Evolutionary conservation across 371 early-diverging fungal genomes (phyloP).

Genomic region (Cladochytrium tenue): DNA sequence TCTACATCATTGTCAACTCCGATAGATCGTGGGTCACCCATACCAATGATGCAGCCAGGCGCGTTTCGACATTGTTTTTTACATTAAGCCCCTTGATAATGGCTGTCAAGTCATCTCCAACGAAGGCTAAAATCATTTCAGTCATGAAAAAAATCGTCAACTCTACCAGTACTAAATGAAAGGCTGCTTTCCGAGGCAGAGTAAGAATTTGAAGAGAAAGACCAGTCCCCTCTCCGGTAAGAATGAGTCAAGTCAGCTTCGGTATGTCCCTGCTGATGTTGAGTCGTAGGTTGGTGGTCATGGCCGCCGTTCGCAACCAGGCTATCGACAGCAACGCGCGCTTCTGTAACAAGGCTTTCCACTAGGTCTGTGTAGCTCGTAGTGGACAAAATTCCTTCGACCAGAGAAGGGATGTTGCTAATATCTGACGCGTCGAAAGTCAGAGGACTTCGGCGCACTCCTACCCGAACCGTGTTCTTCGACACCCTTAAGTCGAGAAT

Average conservation of each 20-base stretch:
- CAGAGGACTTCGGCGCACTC: neutral
- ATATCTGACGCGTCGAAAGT: neutral
- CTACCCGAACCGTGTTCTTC: neutral
- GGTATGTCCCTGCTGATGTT: neutral
- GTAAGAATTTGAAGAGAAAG: slow-evolving; percentile 36
- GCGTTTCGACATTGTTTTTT: slow-evolving; percentile 21
- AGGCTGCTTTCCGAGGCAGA: slow-evolving; percentile 34
- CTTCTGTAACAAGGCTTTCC: neutral
- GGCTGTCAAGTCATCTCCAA: slow-evolving; percentile 30
- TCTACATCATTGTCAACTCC: slow-evolving; percentile 17
- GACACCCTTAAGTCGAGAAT: slow-evolving; percentile 12
- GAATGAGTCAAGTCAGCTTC: neutral
- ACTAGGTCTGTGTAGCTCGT: slow-evolving; percentile 9
- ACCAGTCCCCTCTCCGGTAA: slow-evolving; percentile 3
- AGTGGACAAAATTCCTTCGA: slow-evolving; percentile 13
- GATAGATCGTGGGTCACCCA: neutral
- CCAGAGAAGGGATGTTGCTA: slow-evolving; percentile 8
- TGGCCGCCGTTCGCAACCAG: slow-evolving; percentile 7
- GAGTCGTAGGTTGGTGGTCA: neutral
- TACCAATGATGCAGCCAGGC: slow-evolving; percentile 35
- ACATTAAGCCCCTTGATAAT: slow-evolving; percentile 25
- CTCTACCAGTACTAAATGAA: no score
- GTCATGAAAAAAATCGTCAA: slow-evolving; percentile 25
- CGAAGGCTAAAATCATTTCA: slow-evolving; percentile 26
- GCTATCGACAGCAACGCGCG: slow-evolving; percentile 1